Evolutionary conservation across 768 basidiomycete species (phyloP), one percentile per base, ranked within the genome.

Genomic region (Boletus edulis): DNA sequence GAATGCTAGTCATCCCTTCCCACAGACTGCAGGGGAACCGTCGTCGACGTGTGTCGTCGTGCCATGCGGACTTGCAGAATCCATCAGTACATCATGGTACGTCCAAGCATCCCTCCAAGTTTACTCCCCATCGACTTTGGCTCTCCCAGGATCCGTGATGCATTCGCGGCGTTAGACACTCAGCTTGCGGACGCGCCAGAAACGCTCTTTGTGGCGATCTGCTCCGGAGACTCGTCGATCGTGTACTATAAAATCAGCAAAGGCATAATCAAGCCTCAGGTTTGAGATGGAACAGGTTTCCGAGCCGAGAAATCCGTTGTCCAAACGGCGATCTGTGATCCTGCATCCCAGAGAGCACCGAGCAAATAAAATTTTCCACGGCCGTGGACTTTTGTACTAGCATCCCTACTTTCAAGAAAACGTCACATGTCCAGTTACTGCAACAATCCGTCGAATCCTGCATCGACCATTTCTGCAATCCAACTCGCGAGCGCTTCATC

Each of bases 161-260:
- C 85, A 3, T 91, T 90, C 67, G 62, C 68, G 8, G 74, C 72
- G 13, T 72, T 89, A 13, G 70, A 69, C 17, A 34, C 22, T 27
- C 54, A 59, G 35, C 46, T 67, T 2, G 45, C 49, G 13, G 50
- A 51, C 11, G 12, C 51, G 11, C 77, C 78, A 13, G 67, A 75
- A 38, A 75, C 81, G 50, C 69, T 91, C 45, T 86, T 81, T 62
- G 68, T 92, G 31, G 90, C 85, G 13, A 86, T 91, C 52, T 84
- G 83, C 42, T 80, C 85, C 0, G 83, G 87, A 48, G 90, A 92
- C 62, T 84, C 90, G 12, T 91, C 90, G 10, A 85, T 87, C 44
- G 90, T 92, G 49, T 92, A 92, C 69, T 92, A 92, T 72, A 89
- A 88, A 63, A 76, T 92, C 55, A 86, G 85, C 64, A 77, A 79